A percentile compares a stretch with the other conserved stretches of the same genome.
These are phyloP conservation scores for Trichomonas vaginalis DNA, from an alignment of 208 protist species.

Conservation along the genomic window DNA sequence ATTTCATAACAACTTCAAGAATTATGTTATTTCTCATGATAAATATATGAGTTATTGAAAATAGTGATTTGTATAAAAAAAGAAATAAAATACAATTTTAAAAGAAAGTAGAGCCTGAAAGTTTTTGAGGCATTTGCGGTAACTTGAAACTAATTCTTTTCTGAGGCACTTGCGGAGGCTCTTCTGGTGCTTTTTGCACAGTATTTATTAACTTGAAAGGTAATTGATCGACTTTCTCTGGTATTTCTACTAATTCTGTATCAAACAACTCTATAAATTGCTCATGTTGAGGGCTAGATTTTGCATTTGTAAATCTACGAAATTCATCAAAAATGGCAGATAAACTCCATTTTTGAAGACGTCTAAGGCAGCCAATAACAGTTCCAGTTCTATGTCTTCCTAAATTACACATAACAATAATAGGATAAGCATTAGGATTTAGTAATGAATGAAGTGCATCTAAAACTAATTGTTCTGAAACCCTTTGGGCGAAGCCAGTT, in stretches of 20 bases:
- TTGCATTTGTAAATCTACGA: slow-evolving; percentile 67
- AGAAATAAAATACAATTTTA: background rate
- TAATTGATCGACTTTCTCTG: background rate
- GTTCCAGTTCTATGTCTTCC: slow-evolving; percentile 85
- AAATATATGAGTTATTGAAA: too few species aligned
- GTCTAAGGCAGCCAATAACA: slow-evolving; percentile 83
- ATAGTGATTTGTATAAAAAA: too few species aligned
- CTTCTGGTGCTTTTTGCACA: background rate
- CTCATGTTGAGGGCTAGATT: slow-evolving; percentile 69
- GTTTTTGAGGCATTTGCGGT: background rate
- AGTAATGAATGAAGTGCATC: slow-evolving; percentile 71
- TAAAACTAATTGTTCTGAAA: slow-evolving; percentile 54
- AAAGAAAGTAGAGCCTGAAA: background rate
- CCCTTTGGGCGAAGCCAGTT: slow-evolving; percentile 37
- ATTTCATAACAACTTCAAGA: too few species aligned
- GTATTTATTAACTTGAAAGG: background rate
- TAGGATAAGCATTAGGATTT: slow-evolving; percentile 71
- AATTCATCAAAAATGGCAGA: slow-evolving; percentile 90
- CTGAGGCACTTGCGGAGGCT: background rate
- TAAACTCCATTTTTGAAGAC: slow-evolving; percentile 85
- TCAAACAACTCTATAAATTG: slow-evolving; percentile 97
- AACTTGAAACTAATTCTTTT: background rate
- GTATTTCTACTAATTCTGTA: slow-evolving; percentile 64
- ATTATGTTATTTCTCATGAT: too few species aligned
- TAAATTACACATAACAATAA: slow-evolving; percentile 78